Evolutionary conservation across 495 filamentous ascomycete genomes (phyloP).

Genomic region (Aspergillus bertholletiae): DNA sequence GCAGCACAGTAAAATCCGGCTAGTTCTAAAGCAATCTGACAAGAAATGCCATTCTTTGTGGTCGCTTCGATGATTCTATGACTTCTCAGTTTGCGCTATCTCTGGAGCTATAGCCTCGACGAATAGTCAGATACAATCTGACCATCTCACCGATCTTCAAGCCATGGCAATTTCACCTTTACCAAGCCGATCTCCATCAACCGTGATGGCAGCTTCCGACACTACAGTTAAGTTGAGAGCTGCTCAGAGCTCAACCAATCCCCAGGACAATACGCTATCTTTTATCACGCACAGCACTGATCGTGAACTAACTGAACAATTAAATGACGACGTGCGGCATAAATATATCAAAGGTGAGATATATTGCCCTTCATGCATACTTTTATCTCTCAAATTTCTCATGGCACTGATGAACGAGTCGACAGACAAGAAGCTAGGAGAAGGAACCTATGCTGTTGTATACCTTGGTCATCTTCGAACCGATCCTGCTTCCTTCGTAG

Average conservation of each 20-base stretch:
- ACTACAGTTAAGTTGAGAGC: conserved; percentile 35
- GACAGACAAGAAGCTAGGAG: conserved; percentile 81
- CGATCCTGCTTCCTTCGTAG: conserved; percentile 68
- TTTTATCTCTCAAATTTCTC: background rate
- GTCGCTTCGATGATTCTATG: too few relatives aligned
- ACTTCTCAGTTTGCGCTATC: too few relatives aligned
- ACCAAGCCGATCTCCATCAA: conserved; percentile 29
- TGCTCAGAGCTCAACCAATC: conserved; percentile 25
- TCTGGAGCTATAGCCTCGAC: too few relatives aligned
- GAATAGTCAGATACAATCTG: background rate
- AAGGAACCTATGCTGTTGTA: conserved; percentile 96
- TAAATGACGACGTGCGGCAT: conserved; percentile 81
- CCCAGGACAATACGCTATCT: conserved; percentile 7
- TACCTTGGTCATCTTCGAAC: conserved; percentile 75
- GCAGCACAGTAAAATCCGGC: background rate
- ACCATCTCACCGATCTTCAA: background rate
- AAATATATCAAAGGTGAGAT: conserved; percentile 82
- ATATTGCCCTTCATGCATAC: background rate
- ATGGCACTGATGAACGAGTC: conserved; percentile 4
- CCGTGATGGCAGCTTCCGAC: conserved; percentile 29
- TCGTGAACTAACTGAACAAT: conserved; percentile 72
- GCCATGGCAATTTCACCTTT: conserved; percentile 46
- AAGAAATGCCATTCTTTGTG: too few relatives aligned
- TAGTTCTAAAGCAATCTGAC: too few relatives aligned
- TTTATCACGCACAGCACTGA: conserved; percentile 18